phyloP scores from a whole-genome alignment of 345 rosid species.

The Jatropha curcas region DNA sequence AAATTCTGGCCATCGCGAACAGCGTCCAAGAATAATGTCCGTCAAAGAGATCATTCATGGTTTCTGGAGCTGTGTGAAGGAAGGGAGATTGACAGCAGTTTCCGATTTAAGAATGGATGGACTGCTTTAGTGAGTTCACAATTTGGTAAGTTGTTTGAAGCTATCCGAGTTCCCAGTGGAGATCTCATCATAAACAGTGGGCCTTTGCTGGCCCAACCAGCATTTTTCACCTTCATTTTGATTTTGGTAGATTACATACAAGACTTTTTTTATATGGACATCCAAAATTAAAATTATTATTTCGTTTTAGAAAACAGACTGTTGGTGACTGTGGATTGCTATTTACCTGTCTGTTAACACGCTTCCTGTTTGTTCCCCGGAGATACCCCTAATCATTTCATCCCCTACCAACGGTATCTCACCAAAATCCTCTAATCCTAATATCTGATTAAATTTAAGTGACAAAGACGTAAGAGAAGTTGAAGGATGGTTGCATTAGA shows the following conservation, averaged over 20 bases:
- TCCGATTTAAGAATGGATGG: constrained; percentile 62
- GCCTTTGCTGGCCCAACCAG: constrained; percentile 73
- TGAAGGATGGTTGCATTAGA: background rate
- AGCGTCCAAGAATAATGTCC: constrained; percentile 70
- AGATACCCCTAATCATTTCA: constrained; percentile 68
- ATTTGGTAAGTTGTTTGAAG: constrained; percentile 76
- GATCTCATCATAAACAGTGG: constrained; percentile 71
- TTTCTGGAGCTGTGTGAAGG: constrained; percentile 85
- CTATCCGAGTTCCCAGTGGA: constrained; percentile 84
- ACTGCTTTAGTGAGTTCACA: constrained; percentile 66
- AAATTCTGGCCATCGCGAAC: constrained; percentile 63
- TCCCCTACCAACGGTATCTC: constrained; percentile 65
- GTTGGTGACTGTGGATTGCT: too few relatives aligned
- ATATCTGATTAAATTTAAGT: constrained; percentile 44
- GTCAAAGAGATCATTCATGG: constrained; percentile 62
- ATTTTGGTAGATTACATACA: background rate
- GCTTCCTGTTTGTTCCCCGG: constrained; percentile 81
- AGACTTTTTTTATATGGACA: background rate
- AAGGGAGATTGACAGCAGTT: constrained; percentile 70
- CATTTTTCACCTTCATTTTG: constrained; percentile 60
- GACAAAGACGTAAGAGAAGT: background rate
- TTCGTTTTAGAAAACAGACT: background rate
- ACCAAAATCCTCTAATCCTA: constrained; percentile 69
- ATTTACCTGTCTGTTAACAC: constrained; percentile 69
- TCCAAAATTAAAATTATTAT: background rate